Conservation (phyloP, 495 filamentous ascomycete genomes). For the Staphylotrichum longicolle region DNA sequence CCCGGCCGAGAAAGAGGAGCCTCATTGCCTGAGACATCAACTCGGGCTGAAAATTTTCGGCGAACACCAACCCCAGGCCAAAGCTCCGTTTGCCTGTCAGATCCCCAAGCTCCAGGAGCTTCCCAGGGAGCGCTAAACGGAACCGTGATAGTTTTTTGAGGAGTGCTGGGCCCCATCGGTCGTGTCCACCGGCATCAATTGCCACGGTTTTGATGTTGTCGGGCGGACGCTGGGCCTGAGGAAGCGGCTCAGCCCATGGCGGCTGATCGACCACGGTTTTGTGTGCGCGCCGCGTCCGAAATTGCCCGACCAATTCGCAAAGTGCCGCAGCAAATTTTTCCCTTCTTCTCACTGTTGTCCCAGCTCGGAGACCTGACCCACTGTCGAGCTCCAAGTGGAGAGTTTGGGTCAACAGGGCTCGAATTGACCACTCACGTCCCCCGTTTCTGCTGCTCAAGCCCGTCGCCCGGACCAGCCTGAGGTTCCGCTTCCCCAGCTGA, state of each 20-base stretch:
- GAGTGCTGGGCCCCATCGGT: constrained; percentile 10
- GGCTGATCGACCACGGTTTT: constrained; percentile 18
- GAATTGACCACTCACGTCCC: constrained; percentile 38
- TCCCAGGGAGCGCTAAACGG: constrained; percentile 7
- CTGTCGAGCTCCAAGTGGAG: constrained; percentile 32
- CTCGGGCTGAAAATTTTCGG: constrained; percentile 33
- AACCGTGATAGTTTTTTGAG: constrained; percentile 15
- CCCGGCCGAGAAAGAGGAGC: constrained; percentile 23
- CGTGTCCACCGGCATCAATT: constrained; percentile 11
- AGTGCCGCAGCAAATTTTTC: constrained; percentile 32
- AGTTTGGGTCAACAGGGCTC: constrained; percentile 23
- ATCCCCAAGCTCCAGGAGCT: constrained; percentile 17
- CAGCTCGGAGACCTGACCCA: constrained; percentile 29
- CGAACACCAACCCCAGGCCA: constrained; percentile 20
- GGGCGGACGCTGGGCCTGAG: not conserved
- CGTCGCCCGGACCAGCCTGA: constrained; percentile 42
- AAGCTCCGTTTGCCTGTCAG: constrained; percentile 14
- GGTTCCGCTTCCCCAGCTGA: constrained; percentile 34
- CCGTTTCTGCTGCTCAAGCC: constrained; percentile 26
- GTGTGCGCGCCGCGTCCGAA: constrained; percentile 23
- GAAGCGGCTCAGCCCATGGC: constrained; percentile 6
- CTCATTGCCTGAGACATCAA: constrained; percentile 39
- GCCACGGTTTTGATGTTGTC: not conserved
- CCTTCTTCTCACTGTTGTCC: constrained; percentile 17
- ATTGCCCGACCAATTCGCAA: constrained; percentile 31